phyloP scores from a whole-genome alignment of 1,284 basidiomycete genomes.

The Vanrija sp. region DNA sequence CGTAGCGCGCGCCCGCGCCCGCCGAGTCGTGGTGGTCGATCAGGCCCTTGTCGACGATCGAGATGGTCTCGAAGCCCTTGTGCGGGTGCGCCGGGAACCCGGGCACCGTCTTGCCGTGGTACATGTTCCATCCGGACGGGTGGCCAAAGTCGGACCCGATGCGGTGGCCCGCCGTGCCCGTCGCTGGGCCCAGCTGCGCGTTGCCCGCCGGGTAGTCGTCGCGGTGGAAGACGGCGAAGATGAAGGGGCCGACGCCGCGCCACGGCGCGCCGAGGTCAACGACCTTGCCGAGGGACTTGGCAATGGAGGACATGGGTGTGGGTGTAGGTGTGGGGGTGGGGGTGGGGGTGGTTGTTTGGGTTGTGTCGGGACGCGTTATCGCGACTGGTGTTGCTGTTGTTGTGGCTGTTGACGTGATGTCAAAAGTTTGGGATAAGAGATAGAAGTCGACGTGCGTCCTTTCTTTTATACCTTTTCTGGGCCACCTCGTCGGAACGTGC shows the following conservation, averaged over 20 bases:
- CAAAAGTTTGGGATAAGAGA: too few relatives aligned
- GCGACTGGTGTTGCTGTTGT: too few relatives aligned
- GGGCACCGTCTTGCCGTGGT: conserved; percentile 9
- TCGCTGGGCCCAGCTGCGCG: conserved; percentile 3
- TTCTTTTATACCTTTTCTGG: too few relatives aligned
- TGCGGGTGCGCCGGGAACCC: conserved; percentile 14
- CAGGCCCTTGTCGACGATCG: conserved; percentile 9
- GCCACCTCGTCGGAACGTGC: too few relatives aligned
- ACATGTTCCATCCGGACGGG: conserved; percentile 15
- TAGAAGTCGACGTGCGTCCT: too few relatives aligned
- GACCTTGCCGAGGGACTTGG: conserved; percentile 3
- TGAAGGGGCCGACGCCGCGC: conserved; percentile 13
- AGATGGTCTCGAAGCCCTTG: conserved; percentile 14
- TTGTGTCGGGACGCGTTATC: background rate
- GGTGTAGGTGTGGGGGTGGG: background rate
- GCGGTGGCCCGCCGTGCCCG: conserved; percentile 7
- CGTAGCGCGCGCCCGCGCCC: conserved; percentile 15
- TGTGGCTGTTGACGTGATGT: too few relatives aligned
- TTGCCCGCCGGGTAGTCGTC: conserved; percentile 15
- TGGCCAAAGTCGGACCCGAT: conserved; percentile 13
- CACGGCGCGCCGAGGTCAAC: conserved; percentile 4
- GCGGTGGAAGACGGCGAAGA: conserved; percentile 5
- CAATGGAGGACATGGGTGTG: background rate
- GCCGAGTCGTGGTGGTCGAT: conserved; percentile 19
- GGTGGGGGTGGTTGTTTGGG: background rate